Percentiles rank a stretch among this genome's conserved stretches.
phyloP scores from a whole-genome alignment of 495 filamentous ascomycete genomes.

The Beverwykella pulmonaria region DNA sequence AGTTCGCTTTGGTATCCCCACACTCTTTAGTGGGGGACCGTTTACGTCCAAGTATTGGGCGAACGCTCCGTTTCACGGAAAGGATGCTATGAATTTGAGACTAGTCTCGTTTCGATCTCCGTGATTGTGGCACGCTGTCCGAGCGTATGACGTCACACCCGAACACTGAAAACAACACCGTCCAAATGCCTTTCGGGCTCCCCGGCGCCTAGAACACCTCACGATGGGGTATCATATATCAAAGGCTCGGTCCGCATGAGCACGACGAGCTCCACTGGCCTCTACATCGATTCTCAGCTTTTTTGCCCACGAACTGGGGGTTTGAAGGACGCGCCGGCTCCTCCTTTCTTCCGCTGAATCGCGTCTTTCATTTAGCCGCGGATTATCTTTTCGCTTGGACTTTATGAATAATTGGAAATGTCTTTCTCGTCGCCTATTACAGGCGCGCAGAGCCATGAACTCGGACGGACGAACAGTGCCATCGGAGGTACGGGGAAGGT shows the following conservation, averaged over 20 bases:
- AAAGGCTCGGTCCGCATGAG: neutral
- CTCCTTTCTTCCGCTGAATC: no score
- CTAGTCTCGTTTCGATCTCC: neutral
- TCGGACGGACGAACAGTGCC: slow-evolving; percentile 9
- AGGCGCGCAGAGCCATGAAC: slow-evolving; percentile 13
- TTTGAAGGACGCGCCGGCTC: no score
- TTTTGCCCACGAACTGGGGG: neutral
- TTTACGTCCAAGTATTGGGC: no score
- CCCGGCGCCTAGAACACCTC: neutral
- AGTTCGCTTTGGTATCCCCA: no score
- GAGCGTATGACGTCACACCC: neutral
- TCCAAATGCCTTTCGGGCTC: neutral
- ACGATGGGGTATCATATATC: neutral
- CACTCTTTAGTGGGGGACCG: no score
- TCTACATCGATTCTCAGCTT: neutral
- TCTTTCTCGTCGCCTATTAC: slow-evolving; percentile 4
- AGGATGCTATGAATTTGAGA: neutral
- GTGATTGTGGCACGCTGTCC: neutral
- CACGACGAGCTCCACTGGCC: neutral
- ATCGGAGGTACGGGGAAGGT: slow-evolving; percentile 19
- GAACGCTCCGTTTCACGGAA: no score
- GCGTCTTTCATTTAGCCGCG: no score
- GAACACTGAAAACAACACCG: neutral
- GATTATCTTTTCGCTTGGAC: neutral
- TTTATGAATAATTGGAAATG: neutral